A percentile compares a stretch with the other conserved stretches of the same genome.
phyloP scores from a whole-genome alignment of 2,329 filamentous ascomycete species.

The Berkeleyomyces rouxiae region DNA sequence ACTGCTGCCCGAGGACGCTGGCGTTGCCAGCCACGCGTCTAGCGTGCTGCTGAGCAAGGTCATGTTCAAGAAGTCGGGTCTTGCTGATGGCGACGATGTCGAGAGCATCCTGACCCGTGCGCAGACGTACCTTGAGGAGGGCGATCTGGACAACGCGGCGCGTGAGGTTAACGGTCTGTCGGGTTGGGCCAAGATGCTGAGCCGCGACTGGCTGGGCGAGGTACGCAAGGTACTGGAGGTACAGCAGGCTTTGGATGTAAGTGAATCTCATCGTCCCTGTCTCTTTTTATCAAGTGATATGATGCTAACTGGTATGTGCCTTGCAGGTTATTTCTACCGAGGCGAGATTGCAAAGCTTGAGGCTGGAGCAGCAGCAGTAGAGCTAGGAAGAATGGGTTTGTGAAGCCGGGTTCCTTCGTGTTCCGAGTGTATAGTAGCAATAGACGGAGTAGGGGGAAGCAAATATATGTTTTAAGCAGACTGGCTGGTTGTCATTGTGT shows the following conservation, averaged over 20 bases:
- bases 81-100: slow-evolving; percentile 73
- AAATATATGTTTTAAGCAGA: slow-evolving; percentile 4
- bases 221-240: slow-evolving; percentile 87
- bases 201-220: slow-evolving; percentile 84
- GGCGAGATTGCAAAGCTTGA: slow-evolving; percentile 69
- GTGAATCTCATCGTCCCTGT: slow-evolving; percentile 21
- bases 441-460: slow-evolving; percentile 5
- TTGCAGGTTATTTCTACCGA: slow-evolving; percentile 71
- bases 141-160: slow-evolving; percentile 76
- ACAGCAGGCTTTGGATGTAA: slow-evolving; percentile 86
- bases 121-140: slow-evolving; percentile 81
- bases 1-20: slow-evolving; percentile 80
- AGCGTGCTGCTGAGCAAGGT: slow-evolving; percentile 82
- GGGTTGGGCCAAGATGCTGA: slow-evolving; percentile 91
- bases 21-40: slow-evolving; percentile 84
- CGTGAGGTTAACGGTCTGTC: slow-evolving; percentile 86
- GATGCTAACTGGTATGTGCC: slow-evolving; percentile 17
- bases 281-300: background rate
- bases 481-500: background rate
- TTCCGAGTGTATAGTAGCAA: slow-evolving; percentile 13
- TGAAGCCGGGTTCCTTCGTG: slow-evolving; percentile 6
- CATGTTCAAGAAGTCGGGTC: slow-evolving; percentile 84
- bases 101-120: slow-evolving; percentile 85
- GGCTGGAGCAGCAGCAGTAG: slow-evolving; percentile 13
- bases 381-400: background rate